Conservation (phyloP, 805 yeast genomes). For the Starmerella sirachaensis region DNA sequence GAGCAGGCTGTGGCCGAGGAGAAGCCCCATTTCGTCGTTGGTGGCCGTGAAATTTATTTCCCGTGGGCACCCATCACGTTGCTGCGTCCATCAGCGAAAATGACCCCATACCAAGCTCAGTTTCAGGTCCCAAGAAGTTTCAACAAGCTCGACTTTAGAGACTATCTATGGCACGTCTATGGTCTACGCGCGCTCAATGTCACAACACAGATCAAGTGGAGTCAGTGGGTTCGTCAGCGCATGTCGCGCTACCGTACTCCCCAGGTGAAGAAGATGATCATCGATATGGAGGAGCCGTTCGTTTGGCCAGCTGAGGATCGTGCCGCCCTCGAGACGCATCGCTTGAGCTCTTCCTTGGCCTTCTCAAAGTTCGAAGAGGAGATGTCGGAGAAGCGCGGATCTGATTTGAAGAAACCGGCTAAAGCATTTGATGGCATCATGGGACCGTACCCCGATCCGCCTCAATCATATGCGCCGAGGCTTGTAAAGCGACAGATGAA, state of each 20-base stretch:
- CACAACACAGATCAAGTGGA: conserved; percentile 73
- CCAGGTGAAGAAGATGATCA: conserved; percentile 89
- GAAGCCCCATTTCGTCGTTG: conserved; percentile 70
- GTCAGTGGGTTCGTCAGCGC: conserved; percentile 49
- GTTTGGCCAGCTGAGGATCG: conserved; percentile 69
- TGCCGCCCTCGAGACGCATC: conserved; percentile 27
- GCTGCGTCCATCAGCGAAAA: conserved; percentile 86
- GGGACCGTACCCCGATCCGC: conserved; percentile 47
- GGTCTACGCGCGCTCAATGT: conserved; percentile 82
- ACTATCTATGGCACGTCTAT: conserved; percentile 79
- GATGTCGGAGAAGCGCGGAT: conserved; percentile 41
- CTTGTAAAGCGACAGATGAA: conserved; percentile 35
- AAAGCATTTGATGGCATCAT: conserved; percentile 63
- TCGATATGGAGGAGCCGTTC: conserved; percentile 91
- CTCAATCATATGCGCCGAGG: conserved; percentile 54
- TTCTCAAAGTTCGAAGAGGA: conserved; percentile 40
- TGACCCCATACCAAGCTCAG: conserved; percentile 93
- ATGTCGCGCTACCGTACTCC: conserved; percentile 63
- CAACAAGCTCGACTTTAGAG: conserved; percentile 89
- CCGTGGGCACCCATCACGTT: conserved; percentile 76
- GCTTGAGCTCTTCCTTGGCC: conserved; percentile 16
- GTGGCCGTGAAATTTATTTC: conserved; percentile 63
- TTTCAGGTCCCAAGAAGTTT: conserved; percentile 88
- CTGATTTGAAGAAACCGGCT: conserved; percentile 56
- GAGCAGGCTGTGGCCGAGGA: conserved; percentile 28